phyloP scores from a whole-genome alignment of 768 basidiomycete genomes.

The Termitomyces sp. region DNA sequence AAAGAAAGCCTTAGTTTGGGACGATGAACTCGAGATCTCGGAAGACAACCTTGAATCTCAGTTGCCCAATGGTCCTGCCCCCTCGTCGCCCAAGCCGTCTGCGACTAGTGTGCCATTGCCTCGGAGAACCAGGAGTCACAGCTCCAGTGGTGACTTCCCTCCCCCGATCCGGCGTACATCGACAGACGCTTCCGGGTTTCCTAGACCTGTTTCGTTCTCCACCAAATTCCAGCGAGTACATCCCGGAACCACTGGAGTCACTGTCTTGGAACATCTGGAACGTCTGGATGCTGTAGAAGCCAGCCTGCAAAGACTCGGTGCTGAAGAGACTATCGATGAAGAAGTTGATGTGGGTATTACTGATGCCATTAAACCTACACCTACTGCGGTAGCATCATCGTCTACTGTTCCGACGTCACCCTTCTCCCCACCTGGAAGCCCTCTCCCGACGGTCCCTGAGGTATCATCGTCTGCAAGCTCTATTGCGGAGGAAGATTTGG shows the following conservation, averaged over 20 bases:
- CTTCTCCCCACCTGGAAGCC: slow-evolving; percentile 60
- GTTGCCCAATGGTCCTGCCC: slow-evolving; percentile 32
- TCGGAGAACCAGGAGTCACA: slow-evolving; percentile 55
- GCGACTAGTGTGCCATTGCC: slow-evolving; percentile 61
- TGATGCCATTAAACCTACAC: slow-evolving; percentile 27
- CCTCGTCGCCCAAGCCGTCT: slow-evolving; percentile 59
- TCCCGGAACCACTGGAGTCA: slow-evolving; percentile 84
- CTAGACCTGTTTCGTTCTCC: slow-evolving; percentile 79
- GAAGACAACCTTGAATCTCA: slow-evolving; percentile 48
- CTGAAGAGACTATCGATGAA: slow-evolving; percentile 45
- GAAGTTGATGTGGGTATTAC: slow-evolving; percentile 67
- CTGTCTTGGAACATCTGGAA: slow-evolving; percentile 82
- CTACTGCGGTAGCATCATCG: slow-evolving; percentile 23
- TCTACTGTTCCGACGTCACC: slow-evolving; percentile 40
- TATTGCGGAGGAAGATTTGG: slow-evolving; percentile 67
- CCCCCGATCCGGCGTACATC: slow-evolving; percentile 67
- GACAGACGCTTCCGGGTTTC: slow-evolving; percentile 59
- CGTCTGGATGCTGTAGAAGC: slow-evolving; percentile 82
- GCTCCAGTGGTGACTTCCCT: slow-evolving; percentile 70
- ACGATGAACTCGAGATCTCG: slow-evolving; percentile 76
- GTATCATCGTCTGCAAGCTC: slow-evolving; percentile 53
- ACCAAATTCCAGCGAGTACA: slow-evolving; percentile 83
- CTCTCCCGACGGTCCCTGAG: slow-evolving; percentile 58
- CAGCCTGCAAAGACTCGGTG: slow-evolving; percentile 70
- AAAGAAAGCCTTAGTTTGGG: slow-evolving; percentile 79